Conservation (phyloP, 2,329 filamentous ascomycete species). For the Paracamarosporium sp. region DNA sequence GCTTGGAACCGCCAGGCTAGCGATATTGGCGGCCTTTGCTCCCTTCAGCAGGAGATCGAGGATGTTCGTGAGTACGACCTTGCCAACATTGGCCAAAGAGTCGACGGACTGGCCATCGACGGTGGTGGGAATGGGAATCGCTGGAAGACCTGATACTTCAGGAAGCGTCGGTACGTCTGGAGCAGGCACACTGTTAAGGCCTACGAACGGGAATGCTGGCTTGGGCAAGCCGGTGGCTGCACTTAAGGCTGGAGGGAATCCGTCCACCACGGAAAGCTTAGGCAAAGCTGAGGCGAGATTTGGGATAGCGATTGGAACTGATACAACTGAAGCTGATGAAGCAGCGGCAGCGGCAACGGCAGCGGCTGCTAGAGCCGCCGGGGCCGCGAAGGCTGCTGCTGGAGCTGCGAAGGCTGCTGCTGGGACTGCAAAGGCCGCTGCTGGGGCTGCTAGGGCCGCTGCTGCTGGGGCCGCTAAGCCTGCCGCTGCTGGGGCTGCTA, state of each 20-base stretch:
- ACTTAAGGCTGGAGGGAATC: neutral
- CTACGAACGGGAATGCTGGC: too few species aligned
- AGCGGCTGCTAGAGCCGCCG: too few species aligned
- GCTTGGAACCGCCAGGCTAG: neutral
- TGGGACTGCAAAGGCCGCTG: too few species aligned
- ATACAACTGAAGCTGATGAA: too few species aligned
- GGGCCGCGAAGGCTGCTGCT: neutral
- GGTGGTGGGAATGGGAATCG: neutral
- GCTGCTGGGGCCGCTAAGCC: too few species aligned
- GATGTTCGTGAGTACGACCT: neutral
- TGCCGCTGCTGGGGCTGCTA: too few species aligned
- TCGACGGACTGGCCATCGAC: neutral
- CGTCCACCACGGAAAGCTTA: neutral
- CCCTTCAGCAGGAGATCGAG: conserved; percentile 2
- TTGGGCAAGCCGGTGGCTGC: neutral
- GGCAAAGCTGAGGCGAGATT: neutral
- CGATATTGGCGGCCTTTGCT: neutral
- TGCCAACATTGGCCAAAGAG: neutral
- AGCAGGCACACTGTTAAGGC: too few species aligned
- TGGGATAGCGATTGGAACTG: neutral
- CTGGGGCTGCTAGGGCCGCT: too few species aligned
- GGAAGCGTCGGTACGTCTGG: neutral
- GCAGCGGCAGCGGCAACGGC: too few species aligned
- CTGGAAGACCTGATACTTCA: neutral
- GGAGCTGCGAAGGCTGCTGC: too few species aligned